Evolutionary conservation across 192 early-diverging fungal species (phyloP).

Genomic region (Bifiguratus adelaidae): DNA sequence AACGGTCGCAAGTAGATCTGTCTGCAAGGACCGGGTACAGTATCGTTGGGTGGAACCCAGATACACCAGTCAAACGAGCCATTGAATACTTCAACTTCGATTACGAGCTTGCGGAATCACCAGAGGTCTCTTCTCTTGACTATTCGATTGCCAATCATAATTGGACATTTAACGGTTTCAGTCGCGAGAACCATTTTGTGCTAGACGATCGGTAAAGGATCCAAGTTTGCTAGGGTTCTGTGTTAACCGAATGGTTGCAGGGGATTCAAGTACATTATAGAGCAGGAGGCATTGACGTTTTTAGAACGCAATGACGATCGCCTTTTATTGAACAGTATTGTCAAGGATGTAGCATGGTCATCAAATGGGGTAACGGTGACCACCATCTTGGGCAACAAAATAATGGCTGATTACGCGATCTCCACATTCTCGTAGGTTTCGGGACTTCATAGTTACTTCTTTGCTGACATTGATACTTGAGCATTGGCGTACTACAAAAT

Average conservation of each 20-base stretch:
- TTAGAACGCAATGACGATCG: constrained; percentile 4
- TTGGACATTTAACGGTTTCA: neutral
- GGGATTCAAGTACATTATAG: constrained; percentile 20
- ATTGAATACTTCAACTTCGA: constrained; percentile 22
- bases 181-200: constrained; percentile 20
- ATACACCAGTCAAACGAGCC: constrained; percentile 13
- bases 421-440: constrained; percentile 22
- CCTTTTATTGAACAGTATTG: constrained; percentile 15
- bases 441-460: neutral
- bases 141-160: neutral
- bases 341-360: constrained; percentile 13
- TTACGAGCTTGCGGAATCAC: constrained; percentile 16
- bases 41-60: constrained; percentile 15
- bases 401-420: constrained; percentile 20
- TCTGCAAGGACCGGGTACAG: constrained; percentile 16
- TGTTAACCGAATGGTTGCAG: neutral
- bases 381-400: constrained; percentile 8
- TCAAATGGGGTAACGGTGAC: constrained; percentile 10
- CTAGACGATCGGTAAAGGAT: constrained; percentile 15
- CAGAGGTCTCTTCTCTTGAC: neutral
- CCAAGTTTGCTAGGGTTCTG: neutral
- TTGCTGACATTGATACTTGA: constrained; percentile 1
- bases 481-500: constrained; percentile 23
- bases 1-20: constrained; percentile 11
- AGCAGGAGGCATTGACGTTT: constrained; percentile 9